Conservation (phyloP, 2,329 filamentous ascomycete genomes). For the Orbilia blumenaviensis region DNA sequence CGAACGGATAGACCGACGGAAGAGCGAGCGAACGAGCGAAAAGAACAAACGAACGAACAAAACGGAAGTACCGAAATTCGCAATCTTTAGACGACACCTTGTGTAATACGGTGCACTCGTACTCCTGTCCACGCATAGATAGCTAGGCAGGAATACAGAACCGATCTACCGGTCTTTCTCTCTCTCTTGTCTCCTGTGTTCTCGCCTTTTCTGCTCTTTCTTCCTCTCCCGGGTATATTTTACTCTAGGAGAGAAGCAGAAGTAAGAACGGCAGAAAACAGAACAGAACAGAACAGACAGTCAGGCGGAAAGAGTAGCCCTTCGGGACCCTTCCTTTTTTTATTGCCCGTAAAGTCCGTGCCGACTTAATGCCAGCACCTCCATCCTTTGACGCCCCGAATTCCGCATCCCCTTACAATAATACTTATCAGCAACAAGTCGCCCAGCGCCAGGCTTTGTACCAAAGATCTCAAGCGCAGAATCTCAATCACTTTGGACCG, state of each 20-base stretch:
- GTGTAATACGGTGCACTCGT: neutral
- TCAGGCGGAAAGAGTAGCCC: too few species aligned
- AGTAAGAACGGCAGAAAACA: neutral
- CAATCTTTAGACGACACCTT: neutral
- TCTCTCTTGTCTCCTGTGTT: neutral
- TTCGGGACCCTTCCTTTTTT: neutral
- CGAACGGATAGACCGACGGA: too few species aligned
- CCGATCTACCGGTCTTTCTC: neutral
- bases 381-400: conserved; percentile 54
- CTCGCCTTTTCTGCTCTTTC: neutral
- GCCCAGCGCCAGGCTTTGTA: conserved; percentile 46
- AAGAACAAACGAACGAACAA: neutral
- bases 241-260: conserved; percentile 21
- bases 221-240: too few species aligned
- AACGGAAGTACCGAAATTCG: conserved; percentile 4
- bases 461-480: conserved; percentile 46
- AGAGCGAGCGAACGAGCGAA: too few species aligned
- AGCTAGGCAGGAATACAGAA: too few species aligned
- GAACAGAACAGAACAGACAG: neutral
- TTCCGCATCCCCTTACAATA: conserved; percentile 50
- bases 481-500: conserved; percentile 35
- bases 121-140: neutral
- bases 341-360: neutral
- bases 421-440: conserved; percentile 48
- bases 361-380: conserved; percentile 54